phyloP scores from a whole-genome alignment of 805 yeast species.

The Pichia heedii region DNA sequence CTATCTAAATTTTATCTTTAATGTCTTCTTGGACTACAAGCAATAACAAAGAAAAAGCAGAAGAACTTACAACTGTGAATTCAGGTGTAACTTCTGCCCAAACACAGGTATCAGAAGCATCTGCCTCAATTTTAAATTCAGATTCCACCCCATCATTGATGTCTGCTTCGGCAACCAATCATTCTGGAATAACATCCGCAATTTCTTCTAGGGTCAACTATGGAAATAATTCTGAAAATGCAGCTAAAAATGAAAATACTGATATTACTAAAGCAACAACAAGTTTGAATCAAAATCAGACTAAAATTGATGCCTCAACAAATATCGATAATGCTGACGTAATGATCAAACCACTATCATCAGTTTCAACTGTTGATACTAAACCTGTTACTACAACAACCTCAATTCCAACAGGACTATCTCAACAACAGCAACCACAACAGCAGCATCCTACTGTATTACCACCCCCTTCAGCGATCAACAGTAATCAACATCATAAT shows the following conservation, averaged over 20 bases:
- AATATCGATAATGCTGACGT: neutral
- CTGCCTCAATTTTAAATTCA: neutral
- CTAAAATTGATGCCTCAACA: no score
- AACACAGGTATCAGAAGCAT: neutral
- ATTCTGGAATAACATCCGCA: neutral
- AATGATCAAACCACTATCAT: neutral
- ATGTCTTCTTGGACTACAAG: neutral
- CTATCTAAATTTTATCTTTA: neutral
- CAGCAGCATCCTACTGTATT: conserved; percentile 7
- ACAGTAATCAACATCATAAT: conserved; percentile 30
- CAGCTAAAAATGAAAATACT: neutral
- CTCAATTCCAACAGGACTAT: neutral
- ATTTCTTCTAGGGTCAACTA: no score
- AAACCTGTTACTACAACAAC: neutral
- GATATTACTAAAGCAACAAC: neutral
- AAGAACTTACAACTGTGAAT: neutral
- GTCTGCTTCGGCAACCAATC: neutral
- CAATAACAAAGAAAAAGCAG: neutral
- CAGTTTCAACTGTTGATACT: neutral
- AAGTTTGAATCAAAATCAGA: no score
- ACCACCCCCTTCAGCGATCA: conserved; percentile 12
- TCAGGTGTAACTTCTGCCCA: neutral
- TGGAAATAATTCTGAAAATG: no score
- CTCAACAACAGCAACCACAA: neutral
- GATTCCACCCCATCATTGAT: neutral